A percentile compares a stretch with the other conserved stretches of the same genome.
Conservation (phyloP, 148 eudicot species). For the Diospyros kaki region DNA sequence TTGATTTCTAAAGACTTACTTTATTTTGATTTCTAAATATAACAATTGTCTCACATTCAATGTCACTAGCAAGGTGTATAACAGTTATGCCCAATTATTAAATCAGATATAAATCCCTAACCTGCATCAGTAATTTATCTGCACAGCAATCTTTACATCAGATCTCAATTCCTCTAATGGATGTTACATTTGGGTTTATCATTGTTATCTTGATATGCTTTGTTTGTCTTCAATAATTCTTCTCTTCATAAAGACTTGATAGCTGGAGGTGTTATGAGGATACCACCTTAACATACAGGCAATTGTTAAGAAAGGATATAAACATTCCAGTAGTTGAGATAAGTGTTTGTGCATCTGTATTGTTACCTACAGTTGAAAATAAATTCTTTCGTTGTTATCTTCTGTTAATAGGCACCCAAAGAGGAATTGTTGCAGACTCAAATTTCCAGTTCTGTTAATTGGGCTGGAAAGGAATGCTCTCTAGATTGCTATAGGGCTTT, state of each 20-base stretch:
- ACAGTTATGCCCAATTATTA: no score
- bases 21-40: no score
- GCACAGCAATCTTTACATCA: not conserved
- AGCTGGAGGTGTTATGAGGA: not conserved
- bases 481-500: slow-evolving; percentile 29
- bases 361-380: not conserved
- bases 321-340: no score
- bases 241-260: not conserved
- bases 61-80: no score
- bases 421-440: slow-evolving; percentile 47
- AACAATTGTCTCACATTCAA: no score
- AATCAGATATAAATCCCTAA: no score
- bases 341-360: no score
- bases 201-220: no score
- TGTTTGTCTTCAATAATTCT: not conserved
- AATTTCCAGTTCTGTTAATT: slow-evolving; percentile 30
- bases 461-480: slow-evolving; percentile 32
- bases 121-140: not conserved
- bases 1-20: not conserved
- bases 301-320: no score
- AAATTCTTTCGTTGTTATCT: not conserved
- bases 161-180: not conserved
- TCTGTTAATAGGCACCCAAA: slow-evolving; percentile 31
- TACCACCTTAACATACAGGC: no score
- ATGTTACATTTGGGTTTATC: no score